phyloP scores from a whole-genome alignment of 2,329 filamentous ascomycete species.

The Cytospora leucostoma region DNA sequence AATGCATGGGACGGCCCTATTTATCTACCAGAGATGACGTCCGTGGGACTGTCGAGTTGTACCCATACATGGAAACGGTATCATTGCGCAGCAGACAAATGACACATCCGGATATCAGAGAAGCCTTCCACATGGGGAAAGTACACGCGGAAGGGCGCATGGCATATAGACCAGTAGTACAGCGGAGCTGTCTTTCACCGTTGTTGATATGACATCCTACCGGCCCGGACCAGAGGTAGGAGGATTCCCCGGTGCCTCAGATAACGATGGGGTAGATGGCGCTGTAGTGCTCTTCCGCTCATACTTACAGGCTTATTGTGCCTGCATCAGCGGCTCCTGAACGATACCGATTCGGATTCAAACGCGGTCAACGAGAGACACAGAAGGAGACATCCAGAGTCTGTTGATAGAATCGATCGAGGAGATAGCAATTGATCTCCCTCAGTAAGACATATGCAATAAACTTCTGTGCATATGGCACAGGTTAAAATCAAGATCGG shows the following conservation, averaged over 20 bases:
- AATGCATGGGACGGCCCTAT: not conserved
- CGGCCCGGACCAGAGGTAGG: not conserved
- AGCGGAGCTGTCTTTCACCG: not conserved
- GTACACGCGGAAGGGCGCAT: slow-evolving; percentile 18
- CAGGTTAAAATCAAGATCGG: too few species aligned
- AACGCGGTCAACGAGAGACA: too few species aligned
- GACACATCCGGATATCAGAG: not conserved
- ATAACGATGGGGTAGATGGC: not conserved
- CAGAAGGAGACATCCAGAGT: too few species aligned
- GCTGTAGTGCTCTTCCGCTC: not conserved
- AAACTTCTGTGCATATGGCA: too few species aligned
- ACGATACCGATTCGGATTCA: too few species aligned
- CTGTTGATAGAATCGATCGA: too few species aligned
- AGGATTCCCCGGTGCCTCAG: not conserved
- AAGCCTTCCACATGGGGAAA: slow-evolving; percentile 14
- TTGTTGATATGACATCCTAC: not conserved
- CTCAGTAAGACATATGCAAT: too few species aligned
- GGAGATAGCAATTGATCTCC: too few species aligned
- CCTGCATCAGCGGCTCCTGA: too few species aligned
- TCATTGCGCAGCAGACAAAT: not conserved
- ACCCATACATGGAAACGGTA: slow-evolving; percentile 10
- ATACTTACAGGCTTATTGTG: not conserved
- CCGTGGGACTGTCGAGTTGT: slow-evolving; percentile 7
- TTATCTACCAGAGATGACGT: slow-evolving; percentile 6
- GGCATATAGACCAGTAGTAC: not conserved